phyloP scores from a whole-genome alignment of 768 basidiomycete species.

The Leccinellum luteum region DNA sequence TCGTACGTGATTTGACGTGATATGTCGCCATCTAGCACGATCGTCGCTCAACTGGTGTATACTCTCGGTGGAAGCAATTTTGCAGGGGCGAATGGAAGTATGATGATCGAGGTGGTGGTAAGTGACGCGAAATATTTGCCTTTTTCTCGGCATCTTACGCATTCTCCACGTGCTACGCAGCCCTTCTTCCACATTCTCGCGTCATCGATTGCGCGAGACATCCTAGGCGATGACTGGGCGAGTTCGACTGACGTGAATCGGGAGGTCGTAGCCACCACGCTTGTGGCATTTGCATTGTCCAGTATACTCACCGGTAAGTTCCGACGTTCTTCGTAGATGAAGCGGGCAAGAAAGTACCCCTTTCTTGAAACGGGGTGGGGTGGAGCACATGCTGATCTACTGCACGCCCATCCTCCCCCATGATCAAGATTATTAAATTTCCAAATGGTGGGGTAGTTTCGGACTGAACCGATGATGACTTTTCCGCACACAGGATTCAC shows the following conservation, averaged over 20 bases:
- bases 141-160: background rate
- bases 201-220: constrained; percentile 63
- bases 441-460: constrained; percentile 2
- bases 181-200: constrained; percentile 96
- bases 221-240: constrained; percentile 35
- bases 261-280: constrained; percentile 87
- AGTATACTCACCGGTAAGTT: constrained; percentile 78
- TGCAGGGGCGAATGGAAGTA: constrained; percentile 85
- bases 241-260: constrained; percentile 55
- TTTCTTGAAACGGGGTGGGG: background rate
- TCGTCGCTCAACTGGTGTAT: constrained; percentile 82
- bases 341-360: background rate
- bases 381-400: background rate
- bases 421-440: constrained; percentile 13
- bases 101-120: constrained; percentile 99
- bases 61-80: constrained; percentile 87
- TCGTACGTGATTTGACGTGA: background rate
- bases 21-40: constrained; percentile 42
- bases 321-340: background rate
- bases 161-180: constrained; percentile 34
- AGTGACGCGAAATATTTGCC: constrained; percentile 26
- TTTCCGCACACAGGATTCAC: constrained; percentile 39
- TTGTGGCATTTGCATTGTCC: constrained; percentile 84
- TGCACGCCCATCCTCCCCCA: background rate
- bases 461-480: constrained; percentile 8